Evolutionary conservation across 352 stramenopile species (phyloP).

Genomic region (Phytophthora fragariaefolia): DNA sequence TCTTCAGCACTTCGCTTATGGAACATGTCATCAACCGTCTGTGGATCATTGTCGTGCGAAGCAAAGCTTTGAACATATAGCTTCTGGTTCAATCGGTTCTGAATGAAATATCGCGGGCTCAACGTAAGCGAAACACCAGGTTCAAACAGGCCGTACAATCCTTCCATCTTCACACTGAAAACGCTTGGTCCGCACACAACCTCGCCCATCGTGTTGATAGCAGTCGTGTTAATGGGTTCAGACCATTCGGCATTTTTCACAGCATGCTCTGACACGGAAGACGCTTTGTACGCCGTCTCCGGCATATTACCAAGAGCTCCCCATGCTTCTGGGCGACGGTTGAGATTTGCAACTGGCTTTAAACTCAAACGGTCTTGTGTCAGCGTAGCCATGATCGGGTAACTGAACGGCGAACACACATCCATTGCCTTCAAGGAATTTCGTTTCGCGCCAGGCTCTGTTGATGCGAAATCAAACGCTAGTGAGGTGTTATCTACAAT

Average conservation of each 20-base stretch:
- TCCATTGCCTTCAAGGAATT: slow-evolving; percentile 55
- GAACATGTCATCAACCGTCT: slow-evolving; percentile 75
- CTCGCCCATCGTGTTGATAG: slow-evolving; percentile 88
- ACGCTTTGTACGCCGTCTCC: slow-evolving; percentile 51
- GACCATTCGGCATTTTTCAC: slow-evolving; percentile 78
- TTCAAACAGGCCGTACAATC: slow-evolving; percentile 83
- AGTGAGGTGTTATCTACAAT: slow-evolving; percentile 87
- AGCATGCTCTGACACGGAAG: slow-evolving; percentile 63
- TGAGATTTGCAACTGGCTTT: slow-evolving; percentile 58
- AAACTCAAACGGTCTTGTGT: slow-evolving; percentile 73
- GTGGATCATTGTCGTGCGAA: slow-evolving; percentile 61
- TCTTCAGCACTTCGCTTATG: slow-evolving; percentile 72
- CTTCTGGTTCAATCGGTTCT: slow-evolving; percentile 85
- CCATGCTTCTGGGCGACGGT: slow-evolving; percentile 66
- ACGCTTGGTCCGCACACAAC: slow-evolving; percentile 74
- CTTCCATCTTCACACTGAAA: slow-evolving; percentile 84
- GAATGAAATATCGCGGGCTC: slow-evolving; percentile 82
- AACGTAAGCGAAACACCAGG: slow-evolving; percentile 78
- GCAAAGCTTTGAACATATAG: slow-evolving; percentile 80
- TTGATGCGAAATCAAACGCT: slow-evolving; percentile 66
- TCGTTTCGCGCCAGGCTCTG: slow-evolving; percentile 56
- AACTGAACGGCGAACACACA: slow-evolving; percentile 53
- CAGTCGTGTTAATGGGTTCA: slow-evolving; percentile 83
- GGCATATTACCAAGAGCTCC: slow-evolving; percentile 59
- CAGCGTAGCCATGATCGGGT: slow-evolving; percentile 69